Percentiles rank a stretch among this genome's conserved stretches.
These are phyloP conservation scores for Aspergillus clavatus DNA, from an alignment of 2,329 filamentous ascomycete genomes.

Conservation along the genomic window DNA sequence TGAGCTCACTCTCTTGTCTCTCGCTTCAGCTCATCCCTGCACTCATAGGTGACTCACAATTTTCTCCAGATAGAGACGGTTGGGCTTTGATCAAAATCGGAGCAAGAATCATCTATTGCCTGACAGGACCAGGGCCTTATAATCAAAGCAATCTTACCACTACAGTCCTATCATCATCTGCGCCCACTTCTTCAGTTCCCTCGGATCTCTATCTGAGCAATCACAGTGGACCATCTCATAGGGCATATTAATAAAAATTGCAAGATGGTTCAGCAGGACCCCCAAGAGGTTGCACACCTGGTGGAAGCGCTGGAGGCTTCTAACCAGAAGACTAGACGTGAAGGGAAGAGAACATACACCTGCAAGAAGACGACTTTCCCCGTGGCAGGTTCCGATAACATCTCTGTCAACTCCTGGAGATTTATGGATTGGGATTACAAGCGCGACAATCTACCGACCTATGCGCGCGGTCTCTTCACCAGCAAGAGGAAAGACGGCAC, in stretches of 20 bases:
- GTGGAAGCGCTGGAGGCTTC: conserved; percentile 58
- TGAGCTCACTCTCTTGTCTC: background rate
- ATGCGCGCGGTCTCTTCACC: conserved; percentile 93
- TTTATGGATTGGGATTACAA: conserved; percentile 98
- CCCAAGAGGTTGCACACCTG: conserved; percentile 61
- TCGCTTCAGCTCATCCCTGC: background rate
- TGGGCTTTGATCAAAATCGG: background rate
- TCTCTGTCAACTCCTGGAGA: conserved; percentile 83
- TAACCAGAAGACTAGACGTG: conserved; percentile 42
- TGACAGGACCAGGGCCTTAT: background rate
- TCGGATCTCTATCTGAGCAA: background rate
- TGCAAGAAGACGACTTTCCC: conserved; percentile 77
- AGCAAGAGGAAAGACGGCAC: conserved; percentile 60
- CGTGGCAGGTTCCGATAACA: conserved; percentile 59
- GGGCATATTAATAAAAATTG: conserved; percentile 2
- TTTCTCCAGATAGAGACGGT: background rate
- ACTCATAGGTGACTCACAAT: background rate
- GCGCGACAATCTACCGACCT: conserved; percentile 75
- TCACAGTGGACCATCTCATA: background rate
- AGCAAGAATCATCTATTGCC: background rate
- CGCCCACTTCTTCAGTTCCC: background rate
- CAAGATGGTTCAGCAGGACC: conserved; percentile 64
- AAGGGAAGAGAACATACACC: conserved; percentile 56
- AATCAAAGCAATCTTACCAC: background rate
- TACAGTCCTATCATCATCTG: background rate